phyloP scores from a whole-genome alignment of 371 early-diverging fungal species.

The Haplosporangium sp. region DNA sequence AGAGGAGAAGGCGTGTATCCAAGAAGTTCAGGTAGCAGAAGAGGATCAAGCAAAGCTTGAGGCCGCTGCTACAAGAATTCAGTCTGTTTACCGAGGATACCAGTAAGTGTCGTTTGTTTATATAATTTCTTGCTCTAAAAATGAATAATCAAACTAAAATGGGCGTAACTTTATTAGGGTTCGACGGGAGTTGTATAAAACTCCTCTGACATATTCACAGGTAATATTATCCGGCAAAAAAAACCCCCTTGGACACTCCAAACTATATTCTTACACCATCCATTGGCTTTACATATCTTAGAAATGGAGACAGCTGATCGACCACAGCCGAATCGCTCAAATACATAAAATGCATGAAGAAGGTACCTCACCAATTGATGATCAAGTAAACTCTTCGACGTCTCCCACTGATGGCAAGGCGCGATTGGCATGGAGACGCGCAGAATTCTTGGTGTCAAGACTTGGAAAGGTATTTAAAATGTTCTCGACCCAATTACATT shows the following conservation, averaged over 20 bases:
- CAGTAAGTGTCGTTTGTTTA: conserved; percentile 17
- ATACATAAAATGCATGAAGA: conserved; percentile 36
- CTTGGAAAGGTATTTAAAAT: conserved; percentile 37
- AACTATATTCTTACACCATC: too few relatives aligned
- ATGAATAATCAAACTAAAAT: neutral
- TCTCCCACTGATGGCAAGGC: conserved; percentile 14
- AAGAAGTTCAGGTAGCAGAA: neutral
- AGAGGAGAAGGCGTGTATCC: too few relatives aligned
- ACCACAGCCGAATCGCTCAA: conserved; percentile 24
- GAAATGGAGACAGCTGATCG: conserved; percentile 49
- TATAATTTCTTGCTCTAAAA: neutral
- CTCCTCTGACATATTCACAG: conserved; percentile 26
- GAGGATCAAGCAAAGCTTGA: conserved; percentile 9
- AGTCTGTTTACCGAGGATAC: conserved; percentile 36
- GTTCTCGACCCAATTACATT: neutral
- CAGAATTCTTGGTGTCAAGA: conserved; percentile 44
- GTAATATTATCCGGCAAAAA: conserved; percentile 6
- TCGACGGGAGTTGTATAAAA: conserved; percentile 30
- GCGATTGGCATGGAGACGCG: conserved; percentile 44
- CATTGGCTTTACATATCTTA: neutral
- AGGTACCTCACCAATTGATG: neutral
- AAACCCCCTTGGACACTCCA: too few relatives aligned
- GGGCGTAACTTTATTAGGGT: conserved; percentile 7
- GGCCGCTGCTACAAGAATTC: conserved; percentile 28
- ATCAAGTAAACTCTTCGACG: conserved; percentile 1